Base-by-base conservation (phyloP, 257 asterid genomes). In the Gentiana straminea region DNA sequence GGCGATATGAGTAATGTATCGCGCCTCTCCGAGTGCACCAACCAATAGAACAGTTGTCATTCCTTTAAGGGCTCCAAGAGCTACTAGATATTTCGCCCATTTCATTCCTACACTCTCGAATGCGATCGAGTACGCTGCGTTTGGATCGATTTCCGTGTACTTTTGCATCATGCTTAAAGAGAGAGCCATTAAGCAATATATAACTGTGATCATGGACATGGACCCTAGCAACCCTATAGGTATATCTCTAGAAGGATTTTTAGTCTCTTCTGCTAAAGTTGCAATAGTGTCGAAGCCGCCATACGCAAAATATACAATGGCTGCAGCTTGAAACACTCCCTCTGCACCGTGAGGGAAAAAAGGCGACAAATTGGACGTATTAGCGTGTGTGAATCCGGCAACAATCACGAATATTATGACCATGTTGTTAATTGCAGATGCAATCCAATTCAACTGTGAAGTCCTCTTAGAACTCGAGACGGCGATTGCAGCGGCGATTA, bases 1-100 rank as follows among this genome's bases (percentile, higher is more conserved):
- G 33, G 78, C 75, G 35, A 73, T 68, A 61, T 73, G 78, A 12
- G 78, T 68, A 3, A 68, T 64, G n/a, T 73, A 73, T n/a, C 78
- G 53, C 4, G 64, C 72, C 35, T 73, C 69, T 1, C 69, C 63
- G 1, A 73, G 66, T 33, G 69, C 58, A 13, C 66, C 69, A 32
- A 68, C 75, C 54, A 73, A 55, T 51, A 68, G 38, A 49, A 73
- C 78, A 38, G 75, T 64, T 63, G 78, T 73, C 78, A 73, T 68
- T 35, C 75, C 72, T 52, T 73, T 73, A 34, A 73, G 63, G 52
- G 78, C 78, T 33, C 78, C 78, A 10, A 64, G 63, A 36, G 78
- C 75, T 13, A 73, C 78, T 36, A 73, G 55, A 48, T 57, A 68
- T 55, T 73, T 73, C 34, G 75, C 75, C 75, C 78, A 73, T 12